Evolutionary conservation across 768 basidiomycete genomes (phyloP), one percentile per base, ranked within the genome.

Genomic region (Pulveroboletus sp.): DNA sequence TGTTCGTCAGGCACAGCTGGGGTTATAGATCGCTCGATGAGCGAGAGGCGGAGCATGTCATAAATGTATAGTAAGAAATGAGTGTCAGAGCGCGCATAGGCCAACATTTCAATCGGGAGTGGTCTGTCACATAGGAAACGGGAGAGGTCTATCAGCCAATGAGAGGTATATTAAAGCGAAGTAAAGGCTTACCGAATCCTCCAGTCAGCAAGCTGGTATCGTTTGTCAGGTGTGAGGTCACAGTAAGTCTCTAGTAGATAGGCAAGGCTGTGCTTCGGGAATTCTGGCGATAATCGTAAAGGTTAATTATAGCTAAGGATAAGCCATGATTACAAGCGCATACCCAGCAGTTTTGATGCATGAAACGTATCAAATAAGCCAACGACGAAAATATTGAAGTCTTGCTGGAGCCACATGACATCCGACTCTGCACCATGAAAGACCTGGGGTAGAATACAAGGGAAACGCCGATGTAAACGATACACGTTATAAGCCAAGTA

Each of bases 341-440:
- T 60, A 89, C 89, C 84, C 42, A 98, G 73, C 1, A 89, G 71
- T 60, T 87, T 90, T 0, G 94, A 93, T 2, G 94, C 95, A 57
- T 98, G 93, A 65, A 82, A 97, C 0, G 97, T 98, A 63, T 99
- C 95, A 64, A 99, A 98, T n/a, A 98, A 69, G 48, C 92, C 90
- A 52, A 99, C 94, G 44, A 98, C 75, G 67, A 92, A 98, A 8
- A 98, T 62, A 50, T 90, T 90, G 64, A 98, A 94, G 63, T 98
- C 87, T 67, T 93, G 90, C 64, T 99, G 95, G 16, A 98, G 78
- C 97, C 97, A 98, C 6, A 93, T 72, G 36, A 98, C 85, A 63
- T 99, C 97, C 50, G 85, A 89, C 32, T 94, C 88, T 1, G 95
- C 91, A 23, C 97, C 95, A 67, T 98, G 97, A 52, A 99, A 84